These are phyloP conservation scores for Calycina marina DNA, from an alignment of 2,329 filamentous ascomycete species.

Conservation along the genomic window DNA sequence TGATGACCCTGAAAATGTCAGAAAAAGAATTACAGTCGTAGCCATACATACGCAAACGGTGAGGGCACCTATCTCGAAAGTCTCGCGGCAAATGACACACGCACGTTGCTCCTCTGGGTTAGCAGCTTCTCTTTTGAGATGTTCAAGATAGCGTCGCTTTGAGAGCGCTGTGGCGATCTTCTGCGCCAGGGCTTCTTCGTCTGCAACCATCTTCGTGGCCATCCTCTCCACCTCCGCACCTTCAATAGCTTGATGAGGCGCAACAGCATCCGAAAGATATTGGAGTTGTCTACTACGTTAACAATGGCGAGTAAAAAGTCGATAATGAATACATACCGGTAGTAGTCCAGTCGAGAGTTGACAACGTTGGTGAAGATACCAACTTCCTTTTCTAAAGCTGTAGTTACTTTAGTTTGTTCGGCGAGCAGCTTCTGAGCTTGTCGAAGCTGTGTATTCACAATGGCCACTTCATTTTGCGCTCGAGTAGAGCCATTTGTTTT, in stretches of 20 bases:
- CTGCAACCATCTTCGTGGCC: slow-evolving; percentile 34
- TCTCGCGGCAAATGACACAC: slow-evolving; percentile 74
- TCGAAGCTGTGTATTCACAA: slow-evolving; percentile 49
- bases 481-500: slow-evolving; percentile 44
- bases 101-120: slow-evolving; percentile 48
- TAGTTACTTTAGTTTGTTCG: slow-evolving; percentile 34
- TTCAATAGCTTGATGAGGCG: slow-evolving; percentile 51
- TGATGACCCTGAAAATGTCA: no score
- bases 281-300: no score
- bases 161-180: slow-evolving; percentile 50
- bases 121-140: slow-evolving; percentile 23
- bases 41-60: slow-evolving; percentile 87
- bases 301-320: no score
- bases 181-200: slow-evolving; percentile 39
- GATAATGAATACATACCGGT: no score
- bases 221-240: slow-evolving; percentile 25
- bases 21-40: no score
- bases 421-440: slow-evolving; percentile 38
- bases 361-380: slow-evolving; percentile 64
- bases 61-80: slow-evolving; percentile 64
- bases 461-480: slow-evolving; percentile 44
- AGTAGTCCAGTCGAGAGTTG: slow-evolving; percentile 80
- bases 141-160: slow-evolving; percentile 58
- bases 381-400: slow-evolving; percentile 50
- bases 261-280: slow-evolving; percentile 75